These are phyloP conservation scores for Oryza brachyantha DNA, from an alignment of 176 grass and related monocot genomes.

Conservation along the genomic window DNA sequence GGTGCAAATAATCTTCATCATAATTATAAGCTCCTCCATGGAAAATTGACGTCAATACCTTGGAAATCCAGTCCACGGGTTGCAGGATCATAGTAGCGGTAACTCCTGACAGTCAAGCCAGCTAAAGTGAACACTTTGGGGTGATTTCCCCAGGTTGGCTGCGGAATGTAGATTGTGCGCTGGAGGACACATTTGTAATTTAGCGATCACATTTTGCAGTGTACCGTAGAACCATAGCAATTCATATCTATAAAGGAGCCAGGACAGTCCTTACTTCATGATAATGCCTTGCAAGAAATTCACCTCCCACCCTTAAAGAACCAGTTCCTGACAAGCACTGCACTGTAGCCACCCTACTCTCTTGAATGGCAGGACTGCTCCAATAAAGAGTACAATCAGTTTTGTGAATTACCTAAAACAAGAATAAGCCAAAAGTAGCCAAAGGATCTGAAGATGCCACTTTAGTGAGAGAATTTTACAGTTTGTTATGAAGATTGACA, in stretches of 20 bases:
- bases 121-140: slow-evolving; percentile 82
- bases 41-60: slow-evolving; percentile 38
- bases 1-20: neutral
- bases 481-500: neutral
- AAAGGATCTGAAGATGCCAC: neutral
- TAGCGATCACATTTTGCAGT: slow-evolving; percentile 3
- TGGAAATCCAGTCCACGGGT: slow-evolving; percentile 77
- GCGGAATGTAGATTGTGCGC: slow-evolving; percentile 83
- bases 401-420: neutral
- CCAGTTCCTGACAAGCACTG: slow-evolving; percentile 96
- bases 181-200: slow-evolving; percentile 36
- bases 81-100: slow-evolving; percentile 90
- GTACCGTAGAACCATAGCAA: neutral
- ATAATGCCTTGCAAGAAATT: slow-evolving; percentile 98
- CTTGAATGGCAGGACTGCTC: slow-evolving; percentile 77
- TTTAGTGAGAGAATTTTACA: neutral
- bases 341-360: slow-evolving; percentile 79
- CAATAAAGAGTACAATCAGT: slow-evolving; percentile 12
- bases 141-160: slow-evolving; percentile 98
- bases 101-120: slow-evolving; percentile 69
- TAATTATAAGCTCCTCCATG: neutral
- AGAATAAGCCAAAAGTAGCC: neutral
- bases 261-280: slow-evolving; percentile 55
- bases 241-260: neutral
- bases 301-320: slow-evolving; percentile 83